Evolutionary conservation across 2,329 filamentous ascomycete species (phyloP).

Genomic region (Colletotrichum karsti): DNA sequence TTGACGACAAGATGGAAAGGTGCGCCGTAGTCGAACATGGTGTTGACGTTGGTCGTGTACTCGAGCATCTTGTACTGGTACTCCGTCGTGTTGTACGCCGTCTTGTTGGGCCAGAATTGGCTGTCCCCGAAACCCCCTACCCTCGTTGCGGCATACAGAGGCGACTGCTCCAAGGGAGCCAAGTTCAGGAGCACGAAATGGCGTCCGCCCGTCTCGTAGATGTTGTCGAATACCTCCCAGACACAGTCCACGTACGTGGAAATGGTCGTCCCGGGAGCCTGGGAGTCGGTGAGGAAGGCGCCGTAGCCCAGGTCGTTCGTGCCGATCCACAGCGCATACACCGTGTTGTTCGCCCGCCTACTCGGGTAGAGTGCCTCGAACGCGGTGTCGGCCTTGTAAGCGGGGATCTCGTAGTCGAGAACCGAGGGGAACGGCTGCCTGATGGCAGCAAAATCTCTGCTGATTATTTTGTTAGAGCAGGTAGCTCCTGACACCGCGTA

Average conservation of each 20-base stretch:
- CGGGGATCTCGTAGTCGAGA: constrained; percentile 67
- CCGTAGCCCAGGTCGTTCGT: constrained; percentile 79
- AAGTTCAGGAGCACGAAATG: constrained; percentile 78
- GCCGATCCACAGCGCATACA: constrained; percentile 83
- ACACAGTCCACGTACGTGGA: constrained; percentile 74
- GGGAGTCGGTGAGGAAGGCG: constrained; percentile 72
- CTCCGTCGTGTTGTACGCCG: constrained; percentile 55
- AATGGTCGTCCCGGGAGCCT: constrained; percentile 67
- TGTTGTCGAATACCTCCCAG: constrained; percentile 66
- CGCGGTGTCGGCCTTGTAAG: constrained; percentile 59
- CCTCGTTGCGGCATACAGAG: constrained; percentile 66
- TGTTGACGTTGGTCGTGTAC: constrained; percentile 60
- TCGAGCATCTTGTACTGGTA: constrained; percentile 52
- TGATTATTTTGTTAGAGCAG: constrained; percentile 74
- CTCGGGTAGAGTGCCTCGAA: constrained; percentile 52
- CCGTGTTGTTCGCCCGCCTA: constrained; percentile 64
- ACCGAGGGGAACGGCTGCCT: constrained; percentile 68
- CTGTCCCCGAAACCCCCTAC: constrained; percentile 50
- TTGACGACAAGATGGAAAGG: constrained; percentile 53
- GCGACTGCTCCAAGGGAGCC: constrained; percentile 72
- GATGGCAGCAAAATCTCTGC: constrained; percentile 60
- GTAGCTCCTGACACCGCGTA: constrained; percentile 79
- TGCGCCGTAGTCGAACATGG: constrained; percentile 57
- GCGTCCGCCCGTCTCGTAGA: constrained; percentile 73
- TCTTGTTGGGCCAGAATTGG: constrained; percentile 56